Conservation (phyloP, 352 stramenopile genomes). For the Globisporangium splendens region DNA sequence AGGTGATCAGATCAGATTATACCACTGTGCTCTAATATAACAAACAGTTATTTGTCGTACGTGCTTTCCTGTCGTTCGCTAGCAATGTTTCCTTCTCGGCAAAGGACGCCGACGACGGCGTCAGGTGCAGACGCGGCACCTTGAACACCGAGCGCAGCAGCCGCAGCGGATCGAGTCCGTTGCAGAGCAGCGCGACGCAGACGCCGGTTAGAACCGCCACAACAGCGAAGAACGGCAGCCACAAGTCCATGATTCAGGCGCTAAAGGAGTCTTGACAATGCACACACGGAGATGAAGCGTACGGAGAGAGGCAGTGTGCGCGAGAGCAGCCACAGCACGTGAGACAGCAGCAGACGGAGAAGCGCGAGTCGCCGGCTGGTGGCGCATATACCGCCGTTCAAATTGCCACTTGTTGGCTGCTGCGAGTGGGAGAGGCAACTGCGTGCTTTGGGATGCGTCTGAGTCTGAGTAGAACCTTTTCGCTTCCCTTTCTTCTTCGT, state of each 20-base stretch:
- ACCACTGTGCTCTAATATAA: too few species aligned
- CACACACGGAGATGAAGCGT: neutral
- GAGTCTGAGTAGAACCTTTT: slow-evolving; percentile 14
- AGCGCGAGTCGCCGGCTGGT: neutral
- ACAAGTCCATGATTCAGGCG: slow-evolving; percentile 33
- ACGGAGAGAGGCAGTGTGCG: neutral
- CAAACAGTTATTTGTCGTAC: slow-evolving; percentile 16
- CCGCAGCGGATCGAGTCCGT: slow-evolving; percentile 58
- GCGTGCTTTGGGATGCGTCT: slow-evolving; percentile 2
- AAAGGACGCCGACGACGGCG: slow-evolving; percentile 32
- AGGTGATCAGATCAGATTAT: too few species aligned
- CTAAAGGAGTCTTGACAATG: too few species aligned
- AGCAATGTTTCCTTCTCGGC: slow-evolving; percentile 54
- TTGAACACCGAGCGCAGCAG: slow-evolving; percentile 63
- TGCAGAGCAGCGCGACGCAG: slow-evolving; percentile 42
- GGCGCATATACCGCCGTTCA: too few species aligned
- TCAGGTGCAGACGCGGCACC: slow-evolving; percentile 37
- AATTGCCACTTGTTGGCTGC: neutral
- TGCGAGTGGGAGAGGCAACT: neutral
- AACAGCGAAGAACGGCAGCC: slow-evolving; percentile 30
- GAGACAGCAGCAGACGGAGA: neutral
- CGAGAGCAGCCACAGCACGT: too few species aligned
- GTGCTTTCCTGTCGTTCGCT: slow-evolving; percentile 30
- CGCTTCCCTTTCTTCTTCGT: too few species aligned
- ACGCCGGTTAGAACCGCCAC: slow-evolving; percentile 32